Evolutionary conservation across 495 filamentous ascomycete genomes (phyloP).

Genomic region (Lichenothelia convexa): DNA sequence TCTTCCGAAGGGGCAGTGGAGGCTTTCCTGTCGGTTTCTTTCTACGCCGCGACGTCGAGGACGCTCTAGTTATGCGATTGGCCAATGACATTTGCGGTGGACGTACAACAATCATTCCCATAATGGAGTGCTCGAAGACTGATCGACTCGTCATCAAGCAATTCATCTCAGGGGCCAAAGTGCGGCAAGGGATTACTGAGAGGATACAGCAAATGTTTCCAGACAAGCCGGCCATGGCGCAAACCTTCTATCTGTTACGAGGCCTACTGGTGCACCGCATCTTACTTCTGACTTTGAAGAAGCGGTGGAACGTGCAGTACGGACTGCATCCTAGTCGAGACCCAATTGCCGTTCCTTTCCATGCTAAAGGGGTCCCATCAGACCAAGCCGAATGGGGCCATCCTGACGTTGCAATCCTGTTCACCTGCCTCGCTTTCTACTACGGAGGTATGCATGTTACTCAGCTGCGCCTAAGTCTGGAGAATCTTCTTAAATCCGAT

Average conservation of each 20-base stretch:
- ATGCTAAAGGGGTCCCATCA: slow-evolving; percentile 28
- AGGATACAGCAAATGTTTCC: slow-evolving; percentile 14
- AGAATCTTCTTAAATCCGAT: slow-evolving; percentile 29
- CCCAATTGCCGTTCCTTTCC: slow-evolving; percentile 29
- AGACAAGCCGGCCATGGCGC: slow-evolving; percentile 15
- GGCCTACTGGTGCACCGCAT: slow-evolving; percentile 26
- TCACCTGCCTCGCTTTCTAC: slow-evolving; percentile 35
- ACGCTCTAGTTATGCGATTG: slow-evolving; percentile 16
- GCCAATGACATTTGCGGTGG: slow-evolving; percentile 19
- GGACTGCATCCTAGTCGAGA: slow-evolving; percentile 23
- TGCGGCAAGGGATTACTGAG: slow-evolving; percentile 6
- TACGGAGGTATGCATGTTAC: slow-evolving; percentile 25
- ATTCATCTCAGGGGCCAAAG: slow-evolving; percentile 15
- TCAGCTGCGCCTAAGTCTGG: slow-evolving; percentile 25
- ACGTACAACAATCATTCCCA: slow-evolving; percentile 13
- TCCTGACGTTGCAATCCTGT: slow-evolving; percentile 35
- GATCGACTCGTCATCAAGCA: slow-evolving; percentile 13
- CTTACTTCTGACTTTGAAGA: slow-evolving; percentile 21
- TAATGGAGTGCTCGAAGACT: slow-evolving; percentile 5
- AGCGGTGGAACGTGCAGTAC: slow-evolving; percentile 30
- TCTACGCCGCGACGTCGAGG: slow-evolving; percentile 21
- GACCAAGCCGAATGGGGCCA: slow-evolving; percentile 34
- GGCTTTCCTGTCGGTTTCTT: slow-evolving; percentile 28
- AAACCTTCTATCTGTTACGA: slow-evolving; percentile 23
- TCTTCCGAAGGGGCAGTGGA: slow-evolving; percentile 16